Conservation (phyloP, 192 early-diverging fungal genomes). For the Entomortierella chlamydospora region DNA sequence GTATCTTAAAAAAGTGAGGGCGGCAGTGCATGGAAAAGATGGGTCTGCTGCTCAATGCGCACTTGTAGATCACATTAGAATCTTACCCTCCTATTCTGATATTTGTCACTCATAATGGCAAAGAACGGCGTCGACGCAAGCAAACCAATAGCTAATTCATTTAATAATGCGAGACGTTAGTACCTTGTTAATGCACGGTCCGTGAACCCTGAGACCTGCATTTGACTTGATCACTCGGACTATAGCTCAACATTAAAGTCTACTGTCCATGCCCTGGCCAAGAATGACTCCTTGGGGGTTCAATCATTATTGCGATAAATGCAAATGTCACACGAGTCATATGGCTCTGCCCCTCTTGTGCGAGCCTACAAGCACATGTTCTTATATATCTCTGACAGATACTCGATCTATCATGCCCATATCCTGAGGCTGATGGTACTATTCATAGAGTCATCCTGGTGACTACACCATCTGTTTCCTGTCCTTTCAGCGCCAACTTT, state of each 20-base stretch:
- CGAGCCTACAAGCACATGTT: too few species aligned
- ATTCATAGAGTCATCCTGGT: too few species aligned
- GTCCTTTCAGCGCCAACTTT: neutral
- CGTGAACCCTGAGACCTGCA: neutral
- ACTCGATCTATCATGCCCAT: too few species aligned
- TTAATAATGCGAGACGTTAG: neutral
- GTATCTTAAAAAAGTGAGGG: neutral
- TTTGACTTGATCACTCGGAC: slow-evolving; percentile 6
- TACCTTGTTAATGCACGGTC: neutral
- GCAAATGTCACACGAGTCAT: too few species aligned
- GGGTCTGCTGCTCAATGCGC: too few species aligned
- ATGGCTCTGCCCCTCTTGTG: too few species aligned
- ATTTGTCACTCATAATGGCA: slow-evolving; percentile 78
- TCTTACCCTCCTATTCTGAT: slow-evolving; percentile 70
- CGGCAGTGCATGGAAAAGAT: neutral
- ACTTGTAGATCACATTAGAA: neutral
- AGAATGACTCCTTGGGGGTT: too few species aligned
- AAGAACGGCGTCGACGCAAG: slow-evolving; percentile 73
- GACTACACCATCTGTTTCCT: neutral
- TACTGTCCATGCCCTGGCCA: too few species aligned
- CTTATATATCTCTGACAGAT: too few species aligned
- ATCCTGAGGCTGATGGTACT: too few species aligned
- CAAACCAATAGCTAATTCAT: slow-evolving; percentile 65
- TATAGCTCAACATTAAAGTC: neutral
- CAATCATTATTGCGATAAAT: too few species aligned